phyloP scores from a whole-genome alignment of 2,329 filamentous ascomycete genomes.

The Hirsutella rhossiliensis region DNA sequence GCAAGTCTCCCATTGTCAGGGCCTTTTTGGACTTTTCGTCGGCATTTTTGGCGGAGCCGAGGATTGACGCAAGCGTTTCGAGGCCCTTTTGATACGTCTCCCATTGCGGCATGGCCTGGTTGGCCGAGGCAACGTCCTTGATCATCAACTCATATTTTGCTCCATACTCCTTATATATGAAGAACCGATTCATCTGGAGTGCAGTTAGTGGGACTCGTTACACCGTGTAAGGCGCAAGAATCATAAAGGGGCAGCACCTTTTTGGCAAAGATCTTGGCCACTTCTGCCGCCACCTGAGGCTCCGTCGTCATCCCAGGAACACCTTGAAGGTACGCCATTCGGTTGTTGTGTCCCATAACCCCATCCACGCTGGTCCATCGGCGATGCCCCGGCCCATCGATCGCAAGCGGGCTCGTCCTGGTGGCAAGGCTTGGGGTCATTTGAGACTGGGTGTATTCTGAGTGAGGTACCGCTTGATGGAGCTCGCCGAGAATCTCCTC shows the following conservation, averaged over 20 bases:
- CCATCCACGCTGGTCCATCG: constrained; percentile 37
- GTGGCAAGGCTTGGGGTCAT: constrained; percentile 4
- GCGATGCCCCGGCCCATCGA: constrained; percentile 19
- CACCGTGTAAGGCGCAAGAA: not conserved
- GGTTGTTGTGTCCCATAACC: constrained; percentile 27
- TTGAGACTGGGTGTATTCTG: constrained; percentile 41
- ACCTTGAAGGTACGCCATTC: constrained; percentile 29
- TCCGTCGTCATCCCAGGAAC: constrained; percentile 42
- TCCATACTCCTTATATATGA: constrained; percentile 83
- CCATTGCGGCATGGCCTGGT: constrained; percentile 61
- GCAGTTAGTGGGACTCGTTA: not conserved
- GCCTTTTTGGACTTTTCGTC: constrained; percentile 58
- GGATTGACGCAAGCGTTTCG: constrained; percentile 65
- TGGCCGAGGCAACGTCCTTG: constrained; percentile 59
- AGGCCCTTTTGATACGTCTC: constrained; percentile 72
- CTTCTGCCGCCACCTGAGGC: constrained; percentile 46
- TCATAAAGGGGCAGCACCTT: constrained; percentile 31
- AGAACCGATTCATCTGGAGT: constrained; percentile 64
- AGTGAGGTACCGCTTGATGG: constrained; percentile 57
- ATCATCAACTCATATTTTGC: constrained; percentile 81
- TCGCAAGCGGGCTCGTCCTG: constrained; percentile 1
- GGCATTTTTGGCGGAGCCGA: constrained; percentile 57
- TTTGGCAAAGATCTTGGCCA: constrained; percentile 47
- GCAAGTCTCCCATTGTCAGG: constrained; percentile 69
- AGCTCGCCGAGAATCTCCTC: constrained; percentile 69